Evolutionary conservation across 1,139 yeast genomes (phyloP).

Genomic region (Pichia terricola): DNA sequence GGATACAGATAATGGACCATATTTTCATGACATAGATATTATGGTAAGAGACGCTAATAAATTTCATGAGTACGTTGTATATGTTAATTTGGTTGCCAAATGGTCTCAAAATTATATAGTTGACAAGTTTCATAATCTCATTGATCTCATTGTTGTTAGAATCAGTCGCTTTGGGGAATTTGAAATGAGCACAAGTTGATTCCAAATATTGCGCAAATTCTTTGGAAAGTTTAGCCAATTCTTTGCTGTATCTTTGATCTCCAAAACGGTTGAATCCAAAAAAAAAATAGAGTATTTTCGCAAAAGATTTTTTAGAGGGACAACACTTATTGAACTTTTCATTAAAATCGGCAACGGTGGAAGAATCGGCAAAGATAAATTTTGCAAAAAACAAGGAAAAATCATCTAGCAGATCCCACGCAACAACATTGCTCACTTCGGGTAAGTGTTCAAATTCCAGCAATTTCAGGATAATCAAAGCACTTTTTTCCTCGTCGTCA

Average conservation of each 20-base stretch:
- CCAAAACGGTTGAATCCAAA: conserved; percentile 12
- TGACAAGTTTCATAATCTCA: conserved; percentile 23
- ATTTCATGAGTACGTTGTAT: conserved; percentile 23
- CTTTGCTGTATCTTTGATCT: background rate
- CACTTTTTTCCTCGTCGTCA: background rate
- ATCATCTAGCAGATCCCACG: conserved; percentile 12
- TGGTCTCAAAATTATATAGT: conserved; percentile 20
- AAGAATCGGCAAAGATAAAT: background rate
- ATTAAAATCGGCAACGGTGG: conserved; percentile 1
- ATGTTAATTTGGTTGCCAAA: conserved; percentile 6
- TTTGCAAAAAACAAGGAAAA: background rate
- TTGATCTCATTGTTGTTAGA: conserved; percentile 25
- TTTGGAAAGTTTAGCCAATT: conserved; percentile 1
- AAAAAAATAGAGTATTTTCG: conserved; percentile 8
- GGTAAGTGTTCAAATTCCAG: conserved; percentile 10
- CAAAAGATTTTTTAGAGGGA: conserved; percentile 1
- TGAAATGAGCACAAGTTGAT: conserved; percentile 18
- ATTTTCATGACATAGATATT: conserved; percentile 34
- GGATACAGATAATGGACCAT: conserved; percentile 24
- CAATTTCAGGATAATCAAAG: background rate
- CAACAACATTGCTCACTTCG: conserved; percentile 9
- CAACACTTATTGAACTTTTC: background rate
- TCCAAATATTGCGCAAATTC: conserved; percentile 6
- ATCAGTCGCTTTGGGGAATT: conserved; percentile 38
- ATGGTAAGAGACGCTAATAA: conserved; percentile 39